phyloP scores from a whole-genome alignment of 2,329 filamentous ascomycete species.

The Penicillium sp. region DNA sequence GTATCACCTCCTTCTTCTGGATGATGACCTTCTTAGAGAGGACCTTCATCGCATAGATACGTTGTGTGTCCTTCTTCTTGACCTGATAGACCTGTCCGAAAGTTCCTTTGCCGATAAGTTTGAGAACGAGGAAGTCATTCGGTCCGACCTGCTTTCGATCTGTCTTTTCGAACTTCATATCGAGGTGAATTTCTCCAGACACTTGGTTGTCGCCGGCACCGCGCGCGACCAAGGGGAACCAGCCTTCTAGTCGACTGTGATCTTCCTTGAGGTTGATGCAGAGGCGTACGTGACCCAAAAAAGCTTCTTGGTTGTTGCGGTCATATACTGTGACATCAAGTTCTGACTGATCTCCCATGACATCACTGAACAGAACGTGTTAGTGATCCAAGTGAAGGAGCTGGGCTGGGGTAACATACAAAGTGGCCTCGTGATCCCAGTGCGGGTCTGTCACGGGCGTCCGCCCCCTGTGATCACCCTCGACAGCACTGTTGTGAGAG shows the following conservation, averaged over 20 bases:
- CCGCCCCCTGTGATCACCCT: conserved; percentile 60
- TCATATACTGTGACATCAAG: conserved; percentile 95
- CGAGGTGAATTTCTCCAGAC: conserved; percentile 82
- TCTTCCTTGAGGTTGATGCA: conserved; percentile 68
- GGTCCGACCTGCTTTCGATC: conserved; percentile 92
- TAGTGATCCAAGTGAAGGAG: conserved; percentile 2
- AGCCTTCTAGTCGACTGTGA: conserved; percentile 72
- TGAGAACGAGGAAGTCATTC: conserved; percentile 92
- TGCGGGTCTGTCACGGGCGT: conserved; percentile 77
- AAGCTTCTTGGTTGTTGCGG: conserved; percentile 78
- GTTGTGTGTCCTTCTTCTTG: conserved; percentile 89
- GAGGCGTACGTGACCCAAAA: conserved; percentile 86
- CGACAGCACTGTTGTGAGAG: conserved; percentile 83
- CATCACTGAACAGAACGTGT: conserved; percentile 63
- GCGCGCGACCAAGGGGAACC: conserved; percentile 79
- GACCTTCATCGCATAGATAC: conserved; percentile 99
- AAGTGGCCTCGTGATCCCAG: conserved; percentile 93
- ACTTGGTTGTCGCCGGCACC: conserved; percentile 76
- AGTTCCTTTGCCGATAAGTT: conserved; percentile 95
- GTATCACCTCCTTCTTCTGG: conserved; percentile 98
- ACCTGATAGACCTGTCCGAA: conserved; percentile 99
- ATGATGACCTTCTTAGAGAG: conserved; percentile 99
- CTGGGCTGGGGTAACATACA: conserved; percentile 62
- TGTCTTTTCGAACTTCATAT: conserved; percentile 79
- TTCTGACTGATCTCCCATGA: conserved; percentile 85